Base-by-base conservation (phyloP, 192 early-diverging fungal species). In the Phycomyces blakesleeanus region DNA sequence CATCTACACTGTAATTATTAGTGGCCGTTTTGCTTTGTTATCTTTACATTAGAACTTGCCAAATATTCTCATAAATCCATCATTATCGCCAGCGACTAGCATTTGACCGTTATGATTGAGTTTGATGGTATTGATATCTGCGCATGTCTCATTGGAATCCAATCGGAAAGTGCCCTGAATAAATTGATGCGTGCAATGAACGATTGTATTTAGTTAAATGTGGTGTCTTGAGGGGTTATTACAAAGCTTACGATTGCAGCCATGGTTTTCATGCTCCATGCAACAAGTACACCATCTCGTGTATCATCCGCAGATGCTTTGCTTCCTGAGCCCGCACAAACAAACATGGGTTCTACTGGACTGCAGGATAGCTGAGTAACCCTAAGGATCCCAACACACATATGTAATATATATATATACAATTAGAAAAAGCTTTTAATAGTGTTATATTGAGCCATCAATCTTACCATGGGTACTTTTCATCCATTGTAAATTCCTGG, bases 31-130 rank as follows among this genome's bases (percentile, higher is more conserved):
- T 21, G 5, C 51, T 14, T n/a, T n/a, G n/a, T n/a, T 29, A 34
- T 5, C 26, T 51, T 21, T 16, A 16, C 25, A 12, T 22, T 12
- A 56, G 12, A 6, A 41, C 60, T 55, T 76, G 76, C 81, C 84
- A 58, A 82, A 81, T 38, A 86, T 73, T 9, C 64, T 69, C 51
- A 86, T 79, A 21, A 68, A 72, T 8, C 84, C 84, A 9, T 44
- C 62, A 26, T 67, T 71, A 63, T 84, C 83, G 0, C 82, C 79
- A 21, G 81, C 69, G 39, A 86, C 82, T 3, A 86, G 26, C 52
- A 86, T 67, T 54, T 84, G 81, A 11, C 84, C 84, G 63, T 86
- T 86, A 58, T 86, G 84, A 50, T 86, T 86, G 52, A 81, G 81
- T 38, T 79, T 75, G 1, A 84, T 64, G n/a, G 77, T 77, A 42